Conservation (phyloP, 2,329 filamentous ascomycete species). For the Capronia epimyces region DNA sequence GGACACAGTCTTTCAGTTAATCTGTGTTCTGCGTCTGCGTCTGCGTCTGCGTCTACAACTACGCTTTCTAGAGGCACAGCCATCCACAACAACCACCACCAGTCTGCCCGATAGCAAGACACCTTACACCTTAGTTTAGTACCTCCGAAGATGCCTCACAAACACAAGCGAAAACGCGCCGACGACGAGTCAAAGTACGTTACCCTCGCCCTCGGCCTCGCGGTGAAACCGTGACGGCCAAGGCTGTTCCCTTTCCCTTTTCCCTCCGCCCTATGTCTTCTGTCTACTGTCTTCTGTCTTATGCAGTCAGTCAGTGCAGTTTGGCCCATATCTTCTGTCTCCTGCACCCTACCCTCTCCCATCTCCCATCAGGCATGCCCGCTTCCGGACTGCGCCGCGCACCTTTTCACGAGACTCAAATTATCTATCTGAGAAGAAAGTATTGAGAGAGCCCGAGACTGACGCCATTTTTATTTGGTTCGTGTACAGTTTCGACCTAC, state of each 20-base stretch:
- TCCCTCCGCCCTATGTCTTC: background rate
- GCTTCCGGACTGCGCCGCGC: too few relatives aligned
- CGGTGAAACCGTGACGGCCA: too few relatives aligned
- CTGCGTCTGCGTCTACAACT: background rate
- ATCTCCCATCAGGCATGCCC: too few relatives aligned
- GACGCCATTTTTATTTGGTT: too few relatives aligned
- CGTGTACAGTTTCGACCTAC: slow-evolving; percentile 50
- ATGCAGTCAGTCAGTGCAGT: background rate
- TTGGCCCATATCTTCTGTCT: too few relatives aligned
- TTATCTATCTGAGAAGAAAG: too few relatives aligned
- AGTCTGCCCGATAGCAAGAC: background rate
- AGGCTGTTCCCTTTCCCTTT: background rate
- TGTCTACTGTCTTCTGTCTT: background rate
- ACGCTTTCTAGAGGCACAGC: background rate
- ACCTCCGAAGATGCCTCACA: slow-evolving; percentile 75
- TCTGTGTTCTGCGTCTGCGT: too few relatives aligned
- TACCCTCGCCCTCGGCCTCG: background rate
- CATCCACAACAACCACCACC: background rate
- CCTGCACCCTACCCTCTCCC: too few relatives aligned
- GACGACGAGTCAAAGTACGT: slow-evolving; percentile 41
- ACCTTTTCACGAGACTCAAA: too few relatives aligned
- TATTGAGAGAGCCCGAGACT: too few relatives aligned
- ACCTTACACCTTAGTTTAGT: too few relatives aligned
- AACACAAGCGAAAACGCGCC: slow-evolving; percentile 64
- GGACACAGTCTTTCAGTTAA: too few relatives aligned